Percentiles rank a stretch among this genome's conserved stretches.
Evolutionary conservation across 1,284 basidiomycete genomes (phyloP).

Genomic region (Austroboletus novae-zelandiae): DNA sequence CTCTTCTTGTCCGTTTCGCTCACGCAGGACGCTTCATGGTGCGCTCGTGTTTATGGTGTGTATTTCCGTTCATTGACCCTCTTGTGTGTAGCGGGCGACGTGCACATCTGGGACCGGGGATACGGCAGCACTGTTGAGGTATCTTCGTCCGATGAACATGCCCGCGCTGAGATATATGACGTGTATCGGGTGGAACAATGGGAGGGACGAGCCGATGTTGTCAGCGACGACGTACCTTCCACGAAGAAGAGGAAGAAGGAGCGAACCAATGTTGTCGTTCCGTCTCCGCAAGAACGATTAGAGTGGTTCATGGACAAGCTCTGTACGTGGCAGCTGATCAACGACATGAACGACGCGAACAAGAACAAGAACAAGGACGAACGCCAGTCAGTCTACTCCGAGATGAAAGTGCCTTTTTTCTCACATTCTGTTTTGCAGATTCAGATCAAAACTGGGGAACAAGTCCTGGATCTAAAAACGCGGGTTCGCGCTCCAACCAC

Average conservation of each 20-base stretch:
- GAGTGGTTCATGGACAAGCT: slow-evolving; percentile 76
- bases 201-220: slow-evolving; percentile 65
- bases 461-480: slow-evolving; percentile 13
- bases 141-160: slow-evolving; percentile 50
- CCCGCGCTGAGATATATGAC: slow-evolving; percentile 59
- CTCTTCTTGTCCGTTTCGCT: too few species aligned
- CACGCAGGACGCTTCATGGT: too few species aligned
- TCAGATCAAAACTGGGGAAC: too few species aligned
- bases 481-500: too few species aligned
- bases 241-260: slow-evolving; percentile 40
- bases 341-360: too few species aligned
- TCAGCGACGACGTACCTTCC: slow-evolving; percentile 51
- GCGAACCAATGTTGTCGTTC: slow-evolving; percentile 24
- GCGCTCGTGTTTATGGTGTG: background rate
- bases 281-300: slow-evolving; percentile 49
- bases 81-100: slow-evolving; percentile 61
- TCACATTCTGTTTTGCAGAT: too few species aligned
- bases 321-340: too few species aligned
- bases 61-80: too few species aligned
- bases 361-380: too few species aligned
- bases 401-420: too few species aligned
- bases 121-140: slow-evolving; percentile 63
- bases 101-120: slow-evolving; percentile 84
- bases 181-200: slow-evolving; percentile 74
- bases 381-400: too few species aligned